phyloP scores from a whole-genome alignment of 768 basidiomycete genomes.

The Macrocybe gigantea region DNA sequence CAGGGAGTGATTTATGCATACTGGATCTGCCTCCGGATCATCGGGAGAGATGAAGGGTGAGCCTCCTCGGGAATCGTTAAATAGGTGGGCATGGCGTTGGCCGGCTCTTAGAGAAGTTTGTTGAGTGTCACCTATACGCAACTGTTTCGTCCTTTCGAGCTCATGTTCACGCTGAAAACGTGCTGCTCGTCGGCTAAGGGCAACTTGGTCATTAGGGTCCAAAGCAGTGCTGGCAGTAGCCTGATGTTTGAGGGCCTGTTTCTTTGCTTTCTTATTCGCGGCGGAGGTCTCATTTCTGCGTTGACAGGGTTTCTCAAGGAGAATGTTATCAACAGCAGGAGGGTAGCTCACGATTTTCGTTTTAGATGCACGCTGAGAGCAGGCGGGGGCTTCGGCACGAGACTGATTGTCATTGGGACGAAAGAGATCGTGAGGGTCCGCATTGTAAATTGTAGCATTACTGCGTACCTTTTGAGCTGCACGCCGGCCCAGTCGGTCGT shows the following conservation, averaged over 20 bases:
- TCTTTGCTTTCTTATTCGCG: constrained; percentile 54
- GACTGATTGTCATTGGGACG: constrained; percentile 14
- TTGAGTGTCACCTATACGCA: constrained; percentile 22
- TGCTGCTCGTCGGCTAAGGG: constrained; percentile 72
- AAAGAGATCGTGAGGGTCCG: constrained; percentile 1
- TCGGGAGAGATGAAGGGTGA: constrained; percentile 48
- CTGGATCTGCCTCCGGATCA: constrained; percentile 70
- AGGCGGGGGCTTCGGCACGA: constrained; percentile 54
- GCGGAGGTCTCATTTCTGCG: constrained; percentile 32
- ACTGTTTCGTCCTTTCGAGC: constrained; percentile 65
- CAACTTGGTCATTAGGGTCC: constrained; percentile 61
- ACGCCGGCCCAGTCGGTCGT: constrained; percentile 92
- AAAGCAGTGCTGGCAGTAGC: constrained; percentile 14
- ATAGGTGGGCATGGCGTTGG: constrained; percentile 47
- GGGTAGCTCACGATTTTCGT: constrained; percentile 56
- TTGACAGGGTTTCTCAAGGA: neutral
- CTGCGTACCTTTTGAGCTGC: constrained; percentile 73
- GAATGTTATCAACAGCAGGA: neutral
- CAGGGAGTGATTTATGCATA: constrained; percentile 28
- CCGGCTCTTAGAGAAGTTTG: constrained; percentile 36
- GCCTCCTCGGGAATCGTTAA: constrained; percentile 43
- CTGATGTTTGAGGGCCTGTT: constrained; percentile 43
- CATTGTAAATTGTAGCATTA: neutral
- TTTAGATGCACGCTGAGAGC: constrained; percentile 46
- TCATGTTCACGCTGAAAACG: constrained; percentile 91